phyloP scores from a whole-genome alignment of 106 monocot species.

The Allium fistulosum region DNA sequence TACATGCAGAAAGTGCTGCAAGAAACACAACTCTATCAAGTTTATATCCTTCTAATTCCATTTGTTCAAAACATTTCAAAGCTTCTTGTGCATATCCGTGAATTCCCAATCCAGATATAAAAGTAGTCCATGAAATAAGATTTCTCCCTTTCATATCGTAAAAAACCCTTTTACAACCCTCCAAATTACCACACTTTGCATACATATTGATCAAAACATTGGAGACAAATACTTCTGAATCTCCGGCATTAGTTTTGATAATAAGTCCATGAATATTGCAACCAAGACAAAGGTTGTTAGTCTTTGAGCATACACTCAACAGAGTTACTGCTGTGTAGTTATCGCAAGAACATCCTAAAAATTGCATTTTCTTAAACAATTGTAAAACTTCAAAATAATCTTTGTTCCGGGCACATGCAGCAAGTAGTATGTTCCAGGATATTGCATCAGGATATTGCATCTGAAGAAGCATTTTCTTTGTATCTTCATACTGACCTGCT shows the following conservation, averaged over 20 bases:
- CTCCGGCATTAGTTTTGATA: slow-evolving; percentile 29
- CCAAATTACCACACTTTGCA: slow-evolving; percentile 69
- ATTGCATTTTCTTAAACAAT: slow-evolving; percentile 51
- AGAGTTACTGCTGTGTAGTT: slow-evolving; percentile 48
- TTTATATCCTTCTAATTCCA: slow-evolving; percentile 47
- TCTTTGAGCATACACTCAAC: slow-evolving; percentile 55
- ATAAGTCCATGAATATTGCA: slow-evolving; percentile 53
- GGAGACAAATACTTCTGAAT: slow-evolving; percentile 35
- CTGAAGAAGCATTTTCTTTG: slow-evolving; percentile 33
- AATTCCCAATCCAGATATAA: slow-evolving; percentile 58
- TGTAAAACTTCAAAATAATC: slow-evolving; percentile 36
- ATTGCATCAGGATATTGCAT: slow-evolving; percentile 27
- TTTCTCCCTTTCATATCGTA: slow-evolving; percentile 55
- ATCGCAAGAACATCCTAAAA: slow-evolving; percentile 25
- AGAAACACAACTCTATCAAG: slow-evolving; percentile 55
- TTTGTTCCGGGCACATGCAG: slow-evolving; percentile 42
- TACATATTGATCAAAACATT: slow-evolving; percentile 84
- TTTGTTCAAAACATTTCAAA: slow-evolving; percentile 39
- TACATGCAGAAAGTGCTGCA: slow-evolving; percentile 59
- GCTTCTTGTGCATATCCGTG: slow-evolving; percentile 47
- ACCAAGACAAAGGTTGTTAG: slow-evolving; percentile 37
- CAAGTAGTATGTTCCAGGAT: slow-evolving; percentile 70
- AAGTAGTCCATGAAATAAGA: slow-evolving; percentile 67
- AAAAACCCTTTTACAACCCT: slow-evolving; percentile 36
- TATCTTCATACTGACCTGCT: slow-evolving; percentile 28